phyloP scores from a whole-genome alignment of 2,329 filamentous ascomycete species.

The Mariannaea sp. region DNA sequence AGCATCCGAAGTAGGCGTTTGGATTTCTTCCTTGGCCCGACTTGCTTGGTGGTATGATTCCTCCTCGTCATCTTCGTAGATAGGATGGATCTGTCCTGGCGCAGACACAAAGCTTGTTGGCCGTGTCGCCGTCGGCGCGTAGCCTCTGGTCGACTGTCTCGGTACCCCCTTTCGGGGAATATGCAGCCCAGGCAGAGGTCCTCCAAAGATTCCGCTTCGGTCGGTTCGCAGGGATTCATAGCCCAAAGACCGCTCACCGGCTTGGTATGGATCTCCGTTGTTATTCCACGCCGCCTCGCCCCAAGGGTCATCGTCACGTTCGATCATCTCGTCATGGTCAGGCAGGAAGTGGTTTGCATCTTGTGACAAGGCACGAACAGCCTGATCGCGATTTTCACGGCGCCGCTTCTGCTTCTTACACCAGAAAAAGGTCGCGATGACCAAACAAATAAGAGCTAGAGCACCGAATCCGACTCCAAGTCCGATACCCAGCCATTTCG shows the following conservation, averaged over 20 bases:
- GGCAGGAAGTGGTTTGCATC: conserved; percentile 54
- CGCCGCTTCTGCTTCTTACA: conserved; percentile 48
- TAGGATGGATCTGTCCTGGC: conserved; percentile 58
- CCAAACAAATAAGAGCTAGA: conserved; percentile 51
- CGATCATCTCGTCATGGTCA: conserved; percentile 53
- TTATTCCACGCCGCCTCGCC: conserved; percentile 50
- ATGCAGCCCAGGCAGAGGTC: conserved; percentile 30
- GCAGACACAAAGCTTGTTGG: conserved; percentile 37
- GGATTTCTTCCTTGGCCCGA: conserved; percentile 33
- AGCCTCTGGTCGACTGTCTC: conserved; percentile 39
- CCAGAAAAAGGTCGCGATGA: conserved; percentile 57
- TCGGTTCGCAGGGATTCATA: conserved; percentile 55
- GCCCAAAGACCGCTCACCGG: conserved; percentile 50
- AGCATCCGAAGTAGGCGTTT: conserved; percentile 44
- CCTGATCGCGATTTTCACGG: conserved; percentile 50
- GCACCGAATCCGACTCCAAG: conserved; percentile 65
- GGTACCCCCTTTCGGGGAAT: conserved; percentile 44
- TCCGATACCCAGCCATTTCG: conserved; percentile 60
- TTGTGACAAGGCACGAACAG: conserved; percentile 55
- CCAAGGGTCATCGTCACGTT: conserved; percentile 44
- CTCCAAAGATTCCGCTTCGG: conserved; percentile 23
- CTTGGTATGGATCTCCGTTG: conserved; percentile 51
- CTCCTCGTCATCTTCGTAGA: conserved; percentile 63
- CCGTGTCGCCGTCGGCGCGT: conserved; percentile 40
- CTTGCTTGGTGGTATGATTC: conserved; percentile 40